These are phyloP conservation scores for Backusella psychrophila DNA, from an alignment of 192 early-diverging fungal species.

Conservation along the genomic window DNA sequence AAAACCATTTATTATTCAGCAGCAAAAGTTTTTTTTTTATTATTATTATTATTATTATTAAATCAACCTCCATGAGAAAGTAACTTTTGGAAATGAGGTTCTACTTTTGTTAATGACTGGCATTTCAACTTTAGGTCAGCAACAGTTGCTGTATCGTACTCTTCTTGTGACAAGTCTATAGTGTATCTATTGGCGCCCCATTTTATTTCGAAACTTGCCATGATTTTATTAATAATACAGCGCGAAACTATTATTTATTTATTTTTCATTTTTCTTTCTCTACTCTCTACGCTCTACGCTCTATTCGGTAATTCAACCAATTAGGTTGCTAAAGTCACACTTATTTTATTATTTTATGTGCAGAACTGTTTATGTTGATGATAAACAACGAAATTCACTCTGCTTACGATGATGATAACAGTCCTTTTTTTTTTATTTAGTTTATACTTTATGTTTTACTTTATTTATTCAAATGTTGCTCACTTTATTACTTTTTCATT, in stretches of 20 bases:
- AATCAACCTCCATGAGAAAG: slow-evolving; percentile 5
- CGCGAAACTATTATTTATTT: not conserved
- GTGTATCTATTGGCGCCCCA: not conserved
- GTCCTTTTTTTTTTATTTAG: not conserved
- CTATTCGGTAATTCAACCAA: not conserved
- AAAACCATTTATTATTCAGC: not conserved
- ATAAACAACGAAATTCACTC: not conserved
- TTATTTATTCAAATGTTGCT: not conserved
- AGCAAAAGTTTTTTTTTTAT: not conserved
- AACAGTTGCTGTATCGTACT: not conserved
- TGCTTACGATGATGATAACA: not conserved
- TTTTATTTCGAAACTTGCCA: slow-evolving; percentile 10
- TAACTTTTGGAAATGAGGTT: not conserved
- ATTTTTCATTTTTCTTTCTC: not conserved
- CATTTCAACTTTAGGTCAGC: slow-evolving; percentile 9
- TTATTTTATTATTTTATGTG: not conserved
- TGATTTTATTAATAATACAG: not conserved
- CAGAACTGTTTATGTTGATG: not conserved
- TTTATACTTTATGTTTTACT: not conserved
- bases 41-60: too few relatives aligned
- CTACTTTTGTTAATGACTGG: not conserved
- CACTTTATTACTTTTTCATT: not conserved
- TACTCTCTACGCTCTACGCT: not conserved
- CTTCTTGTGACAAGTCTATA: not conserved
- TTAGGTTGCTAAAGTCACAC: not conserved